These are phyloP conservation scores for Geranium rotundifolium DNA, from an alignment of 345 rosid genomes.

Conservation along the genomic window DNA sequence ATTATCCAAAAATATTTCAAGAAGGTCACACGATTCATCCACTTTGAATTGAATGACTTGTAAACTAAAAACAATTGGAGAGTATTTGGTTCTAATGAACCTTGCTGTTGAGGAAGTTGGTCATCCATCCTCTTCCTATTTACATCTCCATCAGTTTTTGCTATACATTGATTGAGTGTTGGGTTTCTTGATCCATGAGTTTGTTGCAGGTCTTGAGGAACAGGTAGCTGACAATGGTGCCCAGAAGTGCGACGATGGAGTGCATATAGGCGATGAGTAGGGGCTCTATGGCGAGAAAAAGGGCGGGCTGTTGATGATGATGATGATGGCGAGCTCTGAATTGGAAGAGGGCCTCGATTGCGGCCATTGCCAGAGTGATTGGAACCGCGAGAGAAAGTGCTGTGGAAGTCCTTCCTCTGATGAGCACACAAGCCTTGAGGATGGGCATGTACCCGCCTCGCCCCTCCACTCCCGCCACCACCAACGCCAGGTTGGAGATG, in stretches of 20 bases:
- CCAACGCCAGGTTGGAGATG: conserved; percentile 55
- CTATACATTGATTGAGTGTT: too few relatives aligned
- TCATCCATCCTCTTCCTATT: too few relatives aligned
- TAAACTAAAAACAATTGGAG: too few relatives aligned
- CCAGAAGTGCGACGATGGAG: conserved; percentile 58
- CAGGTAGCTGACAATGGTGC: conserved; percentile 39
- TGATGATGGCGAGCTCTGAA: conserved; percentile 6
- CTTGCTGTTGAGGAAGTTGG: too few relatives aligned
- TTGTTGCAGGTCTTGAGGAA: conserved; percentile 51
- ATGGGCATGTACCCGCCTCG: conserved; percentile 47
- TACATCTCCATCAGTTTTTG: too few relatives aligned
- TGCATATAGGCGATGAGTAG: conserved; percentile 58
- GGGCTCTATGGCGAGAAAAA: conserved; percentile 34
- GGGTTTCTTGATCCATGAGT: too few relatives aligned
- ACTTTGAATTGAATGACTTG: too few relatives aligned
- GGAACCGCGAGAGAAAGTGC: conserved; percentile 65
- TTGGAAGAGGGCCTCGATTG: conserved; percentile 65
- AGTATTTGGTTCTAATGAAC: too few relatives aligned
- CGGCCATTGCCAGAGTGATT: conserved; percentile 43
- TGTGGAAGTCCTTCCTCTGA: conserved; percentile 49
- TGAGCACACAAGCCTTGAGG: conserved; percentile 48
- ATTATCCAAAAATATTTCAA: too few relatives aligned
- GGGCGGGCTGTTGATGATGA: background rate
- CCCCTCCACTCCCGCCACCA: conserved; percentile 38
- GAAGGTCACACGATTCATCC: too few relatives aligned